These are phyloP conservation scores for Alternaria consortialis DNA, from an alignment of 2,329 filamentous ascomycete genomes.

Conservation along the genomic window DNA sequence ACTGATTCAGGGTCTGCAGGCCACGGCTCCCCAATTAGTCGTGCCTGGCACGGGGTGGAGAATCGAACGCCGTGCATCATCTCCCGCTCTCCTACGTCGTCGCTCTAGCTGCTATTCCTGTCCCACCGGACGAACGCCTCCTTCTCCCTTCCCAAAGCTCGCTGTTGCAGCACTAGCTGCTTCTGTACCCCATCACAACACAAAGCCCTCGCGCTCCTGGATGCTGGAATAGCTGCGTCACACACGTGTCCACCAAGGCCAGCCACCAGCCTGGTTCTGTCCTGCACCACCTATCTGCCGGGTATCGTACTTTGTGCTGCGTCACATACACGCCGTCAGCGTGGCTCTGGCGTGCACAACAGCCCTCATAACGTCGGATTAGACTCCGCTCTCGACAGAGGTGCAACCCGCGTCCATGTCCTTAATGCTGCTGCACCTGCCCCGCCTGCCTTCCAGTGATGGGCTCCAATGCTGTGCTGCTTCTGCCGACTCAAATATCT, in stretches of 20 bases:
- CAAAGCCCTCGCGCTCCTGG: constrained; percentile 35
- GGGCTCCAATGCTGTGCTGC: constrained; percentile 14
- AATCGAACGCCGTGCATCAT: constrained; percentile 33
- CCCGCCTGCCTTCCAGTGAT: constrained; percentile 19
- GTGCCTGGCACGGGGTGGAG: constrained; percentile 22
- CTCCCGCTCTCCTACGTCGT: constrained; percentile 23
- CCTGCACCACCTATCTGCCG: constrained; percentile 46
- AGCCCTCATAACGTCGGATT: constrained; percentile 35
- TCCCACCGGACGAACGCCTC: constrained; percentile 37
- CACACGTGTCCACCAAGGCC: constrained; percentile 31
- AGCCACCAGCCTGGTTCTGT: constrained; percentile 48
- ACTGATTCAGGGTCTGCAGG: constrained; percentile 20
- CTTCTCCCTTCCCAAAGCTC: constrained; percentile 30
- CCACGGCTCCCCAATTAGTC: constrained; percentile 10
- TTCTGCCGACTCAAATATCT: constrained; percentile 28
- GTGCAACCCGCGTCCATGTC: constrained; percentile 15
- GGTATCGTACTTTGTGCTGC: constrained; percentile 37
- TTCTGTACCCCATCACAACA: constrained; percentile 30
- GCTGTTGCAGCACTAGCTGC: constrained; percentile 37
- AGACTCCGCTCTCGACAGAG: constrained; percentile 28
- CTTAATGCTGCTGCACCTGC: constrained; percentile 27
- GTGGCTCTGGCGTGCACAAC: constrained; percentile 41
- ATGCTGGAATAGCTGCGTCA: constrained; percentile 36
- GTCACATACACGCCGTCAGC: constrained; percentile 35
- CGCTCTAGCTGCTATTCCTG: constrained; percentile 34